Base-by-base conservation (phyloP, 306 rosid genomes). In the Luffa aegyptiaca region DNA sequence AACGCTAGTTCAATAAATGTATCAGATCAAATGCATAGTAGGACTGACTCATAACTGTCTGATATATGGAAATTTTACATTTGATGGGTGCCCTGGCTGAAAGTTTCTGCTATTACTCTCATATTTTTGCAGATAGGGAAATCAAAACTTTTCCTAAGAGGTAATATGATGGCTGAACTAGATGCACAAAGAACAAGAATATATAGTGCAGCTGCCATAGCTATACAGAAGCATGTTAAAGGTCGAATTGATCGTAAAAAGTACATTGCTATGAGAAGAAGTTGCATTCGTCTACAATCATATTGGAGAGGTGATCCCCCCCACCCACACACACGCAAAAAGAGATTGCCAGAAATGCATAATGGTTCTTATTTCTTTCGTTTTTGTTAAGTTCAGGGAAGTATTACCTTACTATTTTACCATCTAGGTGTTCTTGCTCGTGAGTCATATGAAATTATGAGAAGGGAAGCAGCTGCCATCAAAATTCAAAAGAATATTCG, bases 101-200 rank as follows among this genome's bases (percentile, higher is more conserved):
- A 75, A 36, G 46, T 35, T 59, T 42, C 80, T 42, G 16, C 6
- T 20, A 44, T 73, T 73, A 83, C 56, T 37, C 18, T 45, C 80
- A 44, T 85, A 31, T 69, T 74, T 75, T 82, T 87, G 77, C 88
- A 92, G 98, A 87, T 94, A 59, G 98, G 98, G 77, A 82, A 90
- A 83, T 82, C 97, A 59, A 66, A 91, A 88, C 46, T 94, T 79
- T 94, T 94, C 85, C 82, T 94, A 61, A 90, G 93, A 86, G 98
- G 90, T 70, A 93, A 93, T 73, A 92, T 92, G 91, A 92, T 92
- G 98, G 94, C 97, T 71, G 92, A 91, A 84, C 86, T 94, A 80
- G 97, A 94, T 88, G 89, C 92, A 79, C 78, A 46, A 76, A 91
- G 95, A 83, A 83, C 89, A 81, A 73, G 74, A 49, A 64, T 85